Percentiles rank a stretch among this genome's conserved stretches.
Evolutionary conservation across 139 green algal species (phyloP).

Genomic region (Limnomonas spitsbergensis): DNA sequence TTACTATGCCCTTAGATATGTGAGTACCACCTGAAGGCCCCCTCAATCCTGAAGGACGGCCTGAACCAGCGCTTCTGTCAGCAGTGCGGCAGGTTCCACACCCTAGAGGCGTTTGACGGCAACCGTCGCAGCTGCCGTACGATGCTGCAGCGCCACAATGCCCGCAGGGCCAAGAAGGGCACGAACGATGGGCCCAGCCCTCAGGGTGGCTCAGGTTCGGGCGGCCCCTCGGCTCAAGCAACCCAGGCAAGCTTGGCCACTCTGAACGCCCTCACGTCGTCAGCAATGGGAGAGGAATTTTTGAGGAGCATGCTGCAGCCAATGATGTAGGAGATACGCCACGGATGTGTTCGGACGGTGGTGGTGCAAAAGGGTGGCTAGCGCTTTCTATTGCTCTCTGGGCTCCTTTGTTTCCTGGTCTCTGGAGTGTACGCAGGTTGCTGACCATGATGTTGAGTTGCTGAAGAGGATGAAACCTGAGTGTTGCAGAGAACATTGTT

Average conservation of each 20-base stretch:
- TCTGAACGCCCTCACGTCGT: background rate
- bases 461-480: no score
- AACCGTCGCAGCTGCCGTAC: conserved; percentile 12
- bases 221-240: background rate
- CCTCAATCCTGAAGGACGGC: conserved; percentile 52
- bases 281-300: background rate
- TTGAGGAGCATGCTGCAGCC: background rate
- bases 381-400: no score
- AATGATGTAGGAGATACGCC: no score
- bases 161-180: conserved; percentile 1
- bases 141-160: conserved; percentile 9
- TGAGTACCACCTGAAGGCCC: conserved; percentile 60
- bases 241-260: conserved; percentile 1
- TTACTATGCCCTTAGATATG: no score
- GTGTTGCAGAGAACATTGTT: no score
- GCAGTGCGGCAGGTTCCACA: conserved; percentile 87
- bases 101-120: conserved; percentile 81
- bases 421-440: no score
- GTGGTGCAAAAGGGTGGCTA: no score
- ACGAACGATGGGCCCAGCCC: background rate
- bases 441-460: no score
- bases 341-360: no score
- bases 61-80: conserved; percentile 81
- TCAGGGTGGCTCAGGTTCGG: background rate
- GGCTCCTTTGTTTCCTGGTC: no score